Evolutionary conservation across 192 early-diverging fungal species (phyloP), one percentile per base, ranked within the genome.

Genomic region (Umbelopsis sp.): DNA sequence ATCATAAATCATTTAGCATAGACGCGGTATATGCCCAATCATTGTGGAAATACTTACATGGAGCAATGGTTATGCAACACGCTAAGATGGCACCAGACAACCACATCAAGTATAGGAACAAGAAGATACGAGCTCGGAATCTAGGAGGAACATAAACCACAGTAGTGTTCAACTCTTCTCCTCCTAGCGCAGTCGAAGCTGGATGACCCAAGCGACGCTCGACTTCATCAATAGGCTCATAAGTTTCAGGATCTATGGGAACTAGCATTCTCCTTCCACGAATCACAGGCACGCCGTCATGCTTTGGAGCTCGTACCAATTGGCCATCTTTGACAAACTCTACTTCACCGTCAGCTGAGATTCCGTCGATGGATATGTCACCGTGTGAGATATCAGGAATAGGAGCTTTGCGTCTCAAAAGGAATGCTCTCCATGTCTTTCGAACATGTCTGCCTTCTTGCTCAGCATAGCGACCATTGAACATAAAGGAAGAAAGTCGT

Each of bases 401-500:
- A 45, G 76, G 81, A 41, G 88, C 82, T 43, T 82, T 81, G 29
- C 75, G 65, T 7, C 82, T 71, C 12, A 83, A 77, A 11, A 91
- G 31, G 81, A 85, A 85, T 17, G 91, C 87, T 26, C 69, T 74
- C 78, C 83, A 84, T 12, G 82, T 78, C 11, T 77, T 78, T 36
- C 86, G 74, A 3, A 84, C 79, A 80, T 88, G 86, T 10, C 67
- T 69, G 21, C 91, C 90, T 77, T 97, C 95, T 74, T 98, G 96
- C 11, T 89, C 85, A 12, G 84, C 73, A 68, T 80, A 77, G 20
- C 88, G 82, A 16, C 91, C 93, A 16, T 80, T 73, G 70, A 97
- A 88, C 77, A 99, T 84, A 76, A 97, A 97, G 53, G 91, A 90
- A 1, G 91, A 88, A 59, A 99, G 75, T 1, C 95, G 88, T 32